These are phyloP conservation scores for Gossypioides kirkii DNA, from an alignment of 345 rosid species.

Conservation along the genomic window DNA sequence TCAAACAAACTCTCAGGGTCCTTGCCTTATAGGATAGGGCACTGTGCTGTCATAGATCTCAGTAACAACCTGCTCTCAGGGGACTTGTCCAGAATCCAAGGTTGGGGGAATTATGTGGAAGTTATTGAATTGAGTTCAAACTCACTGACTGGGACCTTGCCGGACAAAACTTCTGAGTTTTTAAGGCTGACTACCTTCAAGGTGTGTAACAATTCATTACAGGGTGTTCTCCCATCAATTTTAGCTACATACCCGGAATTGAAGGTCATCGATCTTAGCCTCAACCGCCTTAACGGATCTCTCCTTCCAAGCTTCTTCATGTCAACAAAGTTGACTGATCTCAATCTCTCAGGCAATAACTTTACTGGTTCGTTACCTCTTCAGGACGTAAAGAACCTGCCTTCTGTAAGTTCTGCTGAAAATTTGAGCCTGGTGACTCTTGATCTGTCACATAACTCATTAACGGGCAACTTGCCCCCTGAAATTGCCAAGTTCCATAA, in stretches of 20 bases:
- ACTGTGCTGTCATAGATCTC: constrained; percentile 67
- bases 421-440: constrained; percentile 56
- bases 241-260: constrained; percentile 63
- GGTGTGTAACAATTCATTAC: constrained; percentile 57
- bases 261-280: constrained; percentile 64
- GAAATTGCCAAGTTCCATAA: constrained; percentile 40
- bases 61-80: constrained; percentile 72
- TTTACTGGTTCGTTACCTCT: constrained; percentile 66
- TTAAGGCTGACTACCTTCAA: constrained; percentile 58
- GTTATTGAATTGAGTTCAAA: constrained; percentile 69
- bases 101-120: constrained; percentile 82
- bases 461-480: constrained; percentile 48
- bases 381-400: constrained; percentile 26
- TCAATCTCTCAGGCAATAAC: constrained; percentile 68
- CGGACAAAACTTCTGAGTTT: constrained; percentile 65
- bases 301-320: constrained; percentile 53
- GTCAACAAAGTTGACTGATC: constrained; percentile 53
- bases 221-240: constrained; percentile 57
- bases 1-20: constrained; percentile 66
- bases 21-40: constrained; percentile 59
- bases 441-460: constrained; percentile 64
- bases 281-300: constrained; percentile 50
- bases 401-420: constrained; percentile 24
- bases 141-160: constrained; percentile 56
- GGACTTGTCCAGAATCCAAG: constrained; percentile 57